These are phyloP conservation scores for Populus hybrid DNA, from an alignment of 441 rosid species.

Conservation along the genomic window DNA sequence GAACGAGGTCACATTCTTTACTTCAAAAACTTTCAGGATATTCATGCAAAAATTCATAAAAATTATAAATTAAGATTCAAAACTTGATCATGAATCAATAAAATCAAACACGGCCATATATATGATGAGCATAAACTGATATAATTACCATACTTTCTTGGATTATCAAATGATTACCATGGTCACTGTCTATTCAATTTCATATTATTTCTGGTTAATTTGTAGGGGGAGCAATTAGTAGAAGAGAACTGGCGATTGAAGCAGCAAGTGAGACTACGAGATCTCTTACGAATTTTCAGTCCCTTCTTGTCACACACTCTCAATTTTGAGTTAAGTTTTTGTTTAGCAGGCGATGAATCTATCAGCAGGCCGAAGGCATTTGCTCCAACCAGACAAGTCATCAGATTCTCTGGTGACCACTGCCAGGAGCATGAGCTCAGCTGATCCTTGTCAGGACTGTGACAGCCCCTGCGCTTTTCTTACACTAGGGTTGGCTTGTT, in stretches of 20 bases:
- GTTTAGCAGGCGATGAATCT: conserved; percentile 18
- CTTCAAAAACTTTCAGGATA: neutral
- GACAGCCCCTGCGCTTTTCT: conserved; percentile 26
- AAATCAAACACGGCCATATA: too few relatives aligned
- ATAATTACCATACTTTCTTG: too few relatives aligned
- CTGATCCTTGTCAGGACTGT: conserved; percentile 15
- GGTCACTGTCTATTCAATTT: neutral
- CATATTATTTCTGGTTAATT: neutral
- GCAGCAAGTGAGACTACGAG: conserved; percentile 19
- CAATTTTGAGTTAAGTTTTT: neutral
- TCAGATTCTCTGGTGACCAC: conserved; percentile 14
- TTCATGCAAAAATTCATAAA: neutral
- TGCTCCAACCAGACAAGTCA: conserved; percentile 16
- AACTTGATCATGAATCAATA: neutral
- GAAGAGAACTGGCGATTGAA: conserved; percentile 31
- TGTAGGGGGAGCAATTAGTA: conserved; percentile 29
- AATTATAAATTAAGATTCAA: neutral
- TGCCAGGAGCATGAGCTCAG: conserved; percentile 11
- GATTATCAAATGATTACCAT: neutral
- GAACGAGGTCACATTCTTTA: conserved; percentile 25
- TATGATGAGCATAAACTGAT: too few relatives aligned
- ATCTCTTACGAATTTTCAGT: neutral
- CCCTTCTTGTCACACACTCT: neutral
- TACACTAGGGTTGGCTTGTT: conserved; percentile 35
- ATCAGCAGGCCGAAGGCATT: neutral